Conservation (phyloP, 2,329 filamentous ascomycete species). For the Aspergillus pseudoterreus region DNA sequence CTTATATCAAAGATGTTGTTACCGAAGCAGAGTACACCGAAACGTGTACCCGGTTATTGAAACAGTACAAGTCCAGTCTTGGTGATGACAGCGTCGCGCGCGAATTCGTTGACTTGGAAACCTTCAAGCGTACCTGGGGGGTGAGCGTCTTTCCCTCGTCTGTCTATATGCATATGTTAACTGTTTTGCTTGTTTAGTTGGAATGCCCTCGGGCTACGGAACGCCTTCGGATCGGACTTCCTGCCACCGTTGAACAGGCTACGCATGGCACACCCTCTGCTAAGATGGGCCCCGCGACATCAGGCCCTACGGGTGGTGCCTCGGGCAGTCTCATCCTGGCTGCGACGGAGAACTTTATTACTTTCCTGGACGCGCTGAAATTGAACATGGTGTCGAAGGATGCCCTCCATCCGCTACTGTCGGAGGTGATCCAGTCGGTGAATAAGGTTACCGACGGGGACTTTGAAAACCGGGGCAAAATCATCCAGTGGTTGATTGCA, state of each 20-base stretch:
- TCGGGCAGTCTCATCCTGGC: constrained; percentile 72
- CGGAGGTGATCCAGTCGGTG: constrained; percentile 93
- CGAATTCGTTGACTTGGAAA: constrained; percentile 82
- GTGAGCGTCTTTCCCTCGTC: constrained; percentile 50
- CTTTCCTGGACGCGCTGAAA: constrained; percentile 90
- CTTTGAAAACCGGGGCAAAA: constrained; percentile 93
- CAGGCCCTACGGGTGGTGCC: constrained; percentile 34
- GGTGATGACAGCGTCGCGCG: constrained; percentile 86
- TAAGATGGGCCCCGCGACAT: constrained; percentile 31
- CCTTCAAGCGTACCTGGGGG: constrained; percentile 89
- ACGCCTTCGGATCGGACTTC: constrained; percentile 85
- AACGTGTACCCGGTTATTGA: constrained; percentile 86
- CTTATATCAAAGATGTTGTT: constrained; percentile 92
- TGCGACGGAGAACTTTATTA: constrained; percentile 98
- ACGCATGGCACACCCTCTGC: constrained; percentile 47
- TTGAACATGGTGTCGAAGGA: constrained; percentile 92
- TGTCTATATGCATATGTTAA: not conserved
- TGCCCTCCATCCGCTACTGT: constrained; percentile 88
- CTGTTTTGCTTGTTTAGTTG: constrained; percentile 54
- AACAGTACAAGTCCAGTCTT: constrained; percentile 94
- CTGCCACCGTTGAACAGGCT: constrained; percentile 70
- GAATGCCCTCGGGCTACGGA: constrained; percentile 94
- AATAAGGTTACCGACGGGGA: constrained; percentile 95
- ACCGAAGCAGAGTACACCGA: constrained; percentile 91
- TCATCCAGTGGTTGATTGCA: constrained; percentile 96